Percentiles rank a stretch among this genome's conserved stretches.
phyloP scores from a whole-genome alignment of 345 rosid genomes.

The Lepidium didymum region DNA sequence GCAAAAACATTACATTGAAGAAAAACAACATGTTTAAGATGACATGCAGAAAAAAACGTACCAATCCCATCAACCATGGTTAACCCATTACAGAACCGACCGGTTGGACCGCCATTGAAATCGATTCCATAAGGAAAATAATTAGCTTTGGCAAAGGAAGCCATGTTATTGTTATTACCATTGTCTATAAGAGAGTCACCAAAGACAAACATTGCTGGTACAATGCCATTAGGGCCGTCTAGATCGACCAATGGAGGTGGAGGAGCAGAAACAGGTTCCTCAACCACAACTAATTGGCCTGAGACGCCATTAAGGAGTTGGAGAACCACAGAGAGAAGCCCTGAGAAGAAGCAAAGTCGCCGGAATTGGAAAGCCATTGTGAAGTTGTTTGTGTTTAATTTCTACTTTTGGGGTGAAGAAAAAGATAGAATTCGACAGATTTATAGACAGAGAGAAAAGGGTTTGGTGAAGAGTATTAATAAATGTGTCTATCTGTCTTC shows the following conservation, averaged over 20 bases:
- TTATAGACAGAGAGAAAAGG: constrained; percentile 3
- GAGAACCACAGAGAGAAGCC: neutral
- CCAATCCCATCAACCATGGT: constrained; percentile 96
- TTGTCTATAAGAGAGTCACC: constrained; percentile 95
- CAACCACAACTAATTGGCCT: constrained; percentile 10
- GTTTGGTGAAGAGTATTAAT: constrained; percentile 30
- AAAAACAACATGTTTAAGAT: neutral
- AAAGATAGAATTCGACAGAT: neutral
- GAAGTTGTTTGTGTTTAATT: neutral
- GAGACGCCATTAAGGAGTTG: constrained; percentile 6
- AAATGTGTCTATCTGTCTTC: constrained; percentile 48
- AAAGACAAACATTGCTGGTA: constrained; percentile 86
- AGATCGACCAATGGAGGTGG: constrained; percentile 18
- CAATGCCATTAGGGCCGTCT: constrained; percentile 27
- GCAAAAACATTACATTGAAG: neutral
- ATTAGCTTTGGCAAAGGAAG: constrained; percentile 90
- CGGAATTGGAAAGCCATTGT: constrained; percentile 17
- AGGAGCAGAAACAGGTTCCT: constrained; percentile 17
- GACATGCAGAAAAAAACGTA: constrained; percentile 11
- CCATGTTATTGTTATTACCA: constrained; percentile 81
- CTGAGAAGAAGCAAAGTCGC: neutral
- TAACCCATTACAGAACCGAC: constrained; percentile 94
- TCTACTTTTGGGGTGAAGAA: neutral
- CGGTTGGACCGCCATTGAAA: constrained; percentile 89
- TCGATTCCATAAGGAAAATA: constrained; percentile 95